Conservation (phyloP, 768 basidiomycete genomes). For the Boletellus sp. region DNA sequence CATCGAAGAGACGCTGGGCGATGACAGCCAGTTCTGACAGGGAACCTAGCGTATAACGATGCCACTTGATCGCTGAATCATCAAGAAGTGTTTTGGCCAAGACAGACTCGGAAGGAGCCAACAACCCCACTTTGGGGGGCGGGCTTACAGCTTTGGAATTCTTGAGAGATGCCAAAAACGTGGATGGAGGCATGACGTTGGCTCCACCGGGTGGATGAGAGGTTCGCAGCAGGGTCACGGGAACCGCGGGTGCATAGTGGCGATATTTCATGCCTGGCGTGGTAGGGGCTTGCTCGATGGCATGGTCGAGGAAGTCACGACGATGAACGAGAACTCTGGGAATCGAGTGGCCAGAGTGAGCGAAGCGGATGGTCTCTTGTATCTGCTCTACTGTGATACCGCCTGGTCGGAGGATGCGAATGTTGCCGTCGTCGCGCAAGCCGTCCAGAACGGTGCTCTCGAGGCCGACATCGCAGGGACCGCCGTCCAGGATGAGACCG, state of each 20-base stretch:
- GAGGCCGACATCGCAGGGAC: slow-evolving; percentile 81
- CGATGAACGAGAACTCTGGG: slow-evolving; percentile 73
- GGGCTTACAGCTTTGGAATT: slow-evolving; percentile 5
- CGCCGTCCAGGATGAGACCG: slow-evolving; percentile 85
- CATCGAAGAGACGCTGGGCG: slow-evolving; percentile 84
- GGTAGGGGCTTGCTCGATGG: slow-evolving; percentile 76
- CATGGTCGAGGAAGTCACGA: slow-evolving; percentile 69
- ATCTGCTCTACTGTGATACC: slow-evolving; percentile 91
- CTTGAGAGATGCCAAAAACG: slow-evolving; percentile 45
- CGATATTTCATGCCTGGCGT: slow-evolving; percentile 99
- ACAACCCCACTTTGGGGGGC: slow-evolving; percentile 55
- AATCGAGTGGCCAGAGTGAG: slow-evolving; percentile 34
- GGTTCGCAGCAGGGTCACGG: slow-evolving; percentile 71
- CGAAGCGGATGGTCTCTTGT: slow-evolving; percentile 49
- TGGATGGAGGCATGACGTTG: slow-evolving; percentile 27
- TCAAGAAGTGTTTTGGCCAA: slow-evolving; percentile 29
- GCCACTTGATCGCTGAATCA: slow-evolving; percentile 48
- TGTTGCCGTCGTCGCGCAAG: slow-evolving; percentile 63
- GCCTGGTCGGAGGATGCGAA: slow-evolving; percentile 87
- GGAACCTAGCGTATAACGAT: slow-evolving; percentile 48
- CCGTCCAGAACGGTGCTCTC: slow-evolving; percentile 97
- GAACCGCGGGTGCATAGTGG: slow-evolving; percentile 91
- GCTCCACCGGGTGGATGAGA: slow-evolving; percentile 39
- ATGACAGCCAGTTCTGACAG: slow-evolving; percentile 57
- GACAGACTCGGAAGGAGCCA: slow-evolving; percentile 59